Percentiles rank a stretch among this genome's conserved stretches.
These are phyloP conservation scores for Myochromella boudieri DNA, from an alignment of 768 basidiomycete species.

Conservation along the genomic window DNA sequence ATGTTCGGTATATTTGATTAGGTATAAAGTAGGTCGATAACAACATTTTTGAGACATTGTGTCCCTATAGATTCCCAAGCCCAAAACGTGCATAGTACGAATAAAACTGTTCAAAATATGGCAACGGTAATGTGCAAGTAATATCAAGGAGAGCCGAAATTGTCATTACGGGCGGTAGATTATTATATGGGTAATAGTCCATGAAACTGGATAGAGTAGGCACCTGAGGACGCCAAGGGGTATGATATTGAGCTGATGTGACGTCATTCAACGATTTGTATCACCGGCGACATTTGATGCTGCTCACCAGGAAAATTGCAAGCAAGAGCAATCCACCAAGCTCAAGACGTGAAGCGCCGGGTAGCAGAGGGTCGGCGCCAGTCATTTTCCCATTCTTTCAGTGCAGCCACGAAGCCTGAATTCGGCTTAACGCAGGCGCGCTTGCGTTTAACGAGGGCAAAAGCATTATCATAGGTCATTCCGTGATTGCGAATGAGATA, in stretches of 20 bases:
- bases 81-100: background rate
- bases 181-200: background rate
- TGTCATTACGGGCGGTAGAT: background rate
- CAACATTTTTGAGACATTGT: no score
- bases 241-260: background rate
- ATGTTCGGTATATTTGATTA: no score
- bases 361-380: slow-evolving; percentile 21
- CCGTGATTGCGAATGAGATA: slow-evolving; percentile 76
- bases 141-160: background rate
- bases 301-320: slow-evolving; percentile 1
- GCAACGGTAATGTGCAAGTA: background rate
- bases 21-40: no score
- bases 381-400: slow-evolving; percentile 56
- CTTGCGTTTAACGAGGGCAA: slow-evolving; percentile 57
- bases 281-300: background rate
- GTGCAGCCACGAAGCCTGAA: slow-evolving; percentile 63
- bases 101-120: background rate
- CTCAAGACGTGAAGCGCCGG: slow-evolving; percentile 22
- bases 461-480: slow-evolving; percentile 71
- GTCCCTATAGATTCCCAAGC: background rate
- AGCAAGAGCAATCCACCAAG: background rate
- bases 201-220: background rate
- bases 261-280: background rate
- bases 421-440: slow-evolving; percentile 79
- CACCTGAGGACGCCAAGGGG: background rate